Evolutionary conservation across 2,329 filamentous ascomycete genomes (phyloP), one percentile per base, ranked within the genome.

Genomic region (Penicillium sp.): DNA sequence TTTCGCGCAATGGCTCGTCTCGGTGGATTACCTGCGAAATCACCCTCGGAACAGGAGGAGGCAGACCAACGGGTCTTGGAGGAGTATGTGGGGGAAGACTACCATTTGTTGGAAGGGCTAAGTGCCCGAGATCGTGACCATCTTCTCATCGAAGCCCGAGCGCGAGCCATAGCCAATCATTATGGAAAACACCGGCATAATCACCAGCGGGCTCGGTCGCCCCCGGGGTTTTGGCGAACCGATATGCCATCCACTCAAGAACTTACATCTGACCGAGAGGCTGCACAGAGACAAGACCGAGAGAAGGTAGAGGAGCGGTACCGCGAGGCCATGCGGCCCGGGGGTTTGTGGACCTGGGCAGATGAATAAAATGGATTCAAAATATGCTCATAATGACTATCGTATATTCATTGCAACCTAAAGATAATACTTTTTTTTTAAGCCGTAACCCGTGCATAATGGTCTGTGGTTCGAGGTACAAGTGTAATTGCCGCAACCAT

Each of bases 221-320:
- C 95, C 13, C 91, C 91, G 1, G 93, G 92, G 0, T 98, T 91
- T 71, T 99, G 95, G 95, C 83, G 90, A 53, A 84, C 89, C 1
- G 93, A 96, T 64, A 96, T 99, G 71, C 93, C 93, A 1, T 86
- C 79, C 26, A 97, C 95, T 1, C 95, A 98, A 71, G 90, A 97
- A 73, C 75, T 87, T 27, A 79, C 84, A 63, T 77, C 80, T 52
- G 86, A 93, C 66, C 84, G 84, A 56, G 81, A 82, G 58, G 86
- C 87, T 68, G 89, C 89, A 0, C 80, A 79, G n/a, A 81, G 80
- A 64, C 77, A 84, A 58, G 87, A 90, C 69, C 82, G 81, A 62
- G 79, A 85, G 49, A 82, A 85, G 55, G 81, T 97, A 1, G 82
- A 86, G 62, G 86, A 90, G 68, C 84, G 92, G 68, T 89, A 91